phyloP scores from a whole-genome alignment of 2,329 filamentous ascomycete species.

The Colletotrichum sansevieriae region DNA sequence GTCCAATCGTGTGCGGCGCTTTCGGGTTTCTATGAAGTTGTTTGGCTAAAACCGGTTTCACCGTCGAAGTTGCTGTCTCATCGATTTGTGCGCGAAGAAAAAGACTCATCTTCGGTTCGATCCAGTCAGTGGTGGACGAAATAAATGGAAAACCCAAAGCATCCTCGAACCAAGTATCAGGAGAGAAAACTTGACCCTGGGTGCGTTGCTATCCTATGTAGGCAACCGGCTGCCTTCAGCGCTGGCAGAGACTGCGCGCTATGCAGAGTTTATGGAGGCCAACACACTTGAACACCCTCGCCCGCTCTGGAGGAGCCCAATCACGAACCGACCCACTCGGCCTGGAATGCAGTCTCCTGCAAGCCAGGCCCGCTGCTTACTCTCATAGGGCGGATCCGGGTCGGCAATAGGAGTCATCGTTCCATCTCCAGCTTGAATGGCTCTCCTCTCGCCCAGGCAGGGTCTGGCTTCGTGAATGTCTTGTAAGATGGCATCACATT shows the following conservation, averaged over 20 bases:
- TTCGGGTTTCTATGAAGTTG: background rate
- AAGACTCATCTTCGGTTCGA: constrained; percentile 6
- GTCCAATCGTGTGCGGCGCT: constrained; percentile 36
- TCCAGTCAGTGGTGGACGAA: constrained; percentile 6
- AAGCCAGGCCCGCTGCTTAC: constrained; percentile 40
- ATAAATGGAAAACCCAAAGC: background rate
- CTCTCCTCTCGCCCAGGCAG: constrained; percentile 7
- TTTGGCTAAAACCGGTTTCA: constrained; percentile 11
- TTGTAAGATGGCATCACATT: constrained; percentile 41
- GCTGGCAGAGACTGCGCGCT: constrained; percentile 30
- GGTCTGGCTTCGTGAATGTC: constrained; percentile 1
- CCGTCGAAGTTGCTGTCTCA: constrained; percentile 7
- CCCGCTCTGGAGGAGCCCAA: constrained; percentile 38
- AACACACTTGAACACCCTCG: constrained; percentile 43
- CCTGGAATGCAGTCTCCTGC: constrained; percentile 47
- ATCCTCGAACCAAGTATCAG: constrained; percentile 7
- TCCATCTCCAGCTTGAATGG: constrained; percentile 21
- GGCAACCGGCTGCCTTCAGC: constrained; percentile 14
- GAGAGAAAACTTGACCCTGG: background rate
- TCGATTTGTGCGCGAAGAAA: constrained; percentile 13
- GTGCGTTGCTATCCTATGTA: constrained; percentile 9
- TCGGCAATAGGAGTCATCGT: constrained; percentile 45
- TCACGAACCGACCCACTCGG: constrained; percentile 45
- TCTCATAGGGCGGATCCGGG: constrained; percentile 45
- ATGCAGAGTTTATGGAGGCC: constrained; percentile 37